phyloP scores from a whole-genome alignment of 2,329 filamentous ascomycete genomes.

The Fusarium beomiforme region DNA sequence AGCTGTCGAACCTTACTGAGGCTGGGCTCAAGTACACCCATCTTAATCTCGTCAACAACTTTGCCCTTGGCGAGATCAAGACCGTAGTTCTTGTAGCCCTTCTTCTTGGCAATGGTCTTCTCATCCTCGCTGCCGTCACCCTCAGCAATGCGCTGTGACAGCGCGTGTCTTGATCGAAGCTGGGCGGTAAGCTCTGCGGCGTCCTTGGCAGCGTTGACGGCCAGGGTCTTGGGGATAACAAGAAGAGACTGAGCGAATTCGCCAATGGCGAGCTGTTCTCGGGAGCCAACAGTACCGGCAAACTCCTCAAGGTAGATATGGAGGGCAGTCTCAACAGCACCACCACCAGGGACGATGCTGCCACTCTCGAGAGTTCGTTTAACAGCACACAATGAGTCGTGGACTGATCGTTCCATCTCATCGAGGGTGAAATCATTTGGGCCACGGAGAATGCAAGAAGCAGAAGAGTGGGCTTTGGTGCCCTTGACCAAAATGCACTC shows the following conservation, averaged over 20 bases:
- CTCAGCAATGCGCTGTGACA: slow-evolving; percentile 91
- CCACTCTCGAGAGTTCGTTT: slow-evolving; percentile 98
- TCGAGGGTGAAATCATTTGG: slow-evolving; percentile 97
- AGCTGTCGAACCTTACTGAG: slow-evolving; percentile 98
- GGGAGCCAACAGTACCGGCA: slow-evolving; percentile 94
- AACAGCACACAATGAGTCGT: slow-evolving; percentile 95
- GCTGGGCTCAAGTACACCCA: slow-evolving; percentile 93
- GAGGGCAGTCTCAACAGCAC: slow-evolving; percentile 96
- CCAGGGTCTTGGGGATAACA: slow-evolving; percentile 93
- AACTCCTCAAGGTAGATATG: slow-evolving; percentile 99
- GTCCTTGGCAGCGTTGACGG: slow-evolving; percentile 97
- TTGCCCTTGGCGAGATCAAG: slow-evolving; percentile 89
- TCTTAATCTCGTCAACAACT: slow-evolving; percentile 92
- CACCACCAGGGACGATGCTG: slow-evolving; percentile 94
- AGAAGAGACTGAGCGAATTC: slow-evolving; percentile 97
- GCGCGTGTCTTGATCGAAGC: slow-evolving; percentile 90
- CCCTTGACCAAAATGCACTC: slow-evolving; percentile 98
- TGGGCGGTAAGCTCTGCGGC: slow-evolving; percentile 94
- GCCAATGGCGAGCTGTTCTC: slow-evolving; percentile 96
- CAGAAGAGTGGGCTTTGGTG: slow-evolving; percentile 92
- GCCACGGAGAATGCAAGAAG: slow-evolving; percentile 94
- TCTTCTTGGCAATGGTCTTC: slow-evolving; percentile 90
- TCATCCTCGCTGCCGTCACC: slow-evolving; percentile 86
- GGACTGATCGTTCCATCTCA: slow-evolving; percentile 98
- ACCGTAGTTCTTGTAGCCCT: slow-evolving; percentile 99